phyloP scores from a whole-genome alignment of 2,329 filamentous ascomycete species.

The Thelonectria discophora region DNA sequence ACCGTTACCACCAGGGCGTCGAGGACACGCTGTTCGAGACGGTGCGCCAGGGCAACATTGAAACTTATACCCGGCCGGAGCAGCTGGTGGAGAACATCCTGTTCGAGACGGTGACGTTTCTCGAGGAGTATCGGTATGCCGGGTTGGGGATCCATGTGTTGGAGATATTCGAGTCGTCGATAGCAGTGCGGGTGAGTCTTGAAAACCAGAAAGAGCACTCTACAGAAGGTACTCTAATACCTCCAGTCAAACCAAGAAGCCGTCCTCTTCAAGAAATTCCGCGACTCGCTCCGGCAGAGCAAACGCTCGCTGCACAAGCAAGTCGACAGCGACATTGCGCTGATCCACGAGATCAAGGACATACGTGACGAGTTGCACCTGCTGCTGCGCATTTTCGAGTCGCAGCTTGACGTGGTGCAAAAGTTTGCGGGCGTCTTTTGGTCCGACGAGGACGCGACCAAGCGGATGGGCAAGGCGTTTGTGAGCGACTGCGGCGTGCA shows the following conservation, averaged over 20 bases:
- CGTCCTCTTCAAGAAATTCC: not conserved
- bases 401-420: slow-evolving; percentile 21
- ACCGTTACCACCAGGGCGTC: slow-evolving; percentile 14
- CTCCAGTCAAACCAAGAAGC: not conserved
- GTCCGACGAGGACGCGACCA: not conserved
- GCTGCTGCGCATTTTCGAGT: slow-evolving; percentile 22
- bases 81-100: slow-evolving; percentile 25
- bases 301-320: not conserved
- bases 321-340: slow-evolving; percentile 6
- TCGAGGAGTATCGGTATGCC: slow-evolving; percentile 26
- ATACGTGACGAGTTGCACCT: slow-evolving; percentile 29
- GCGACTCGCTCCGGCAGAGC: not conserved
- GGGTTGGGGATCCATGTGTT: slow-evolving; percentile 28
- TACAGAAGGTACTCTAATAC: not conserved
- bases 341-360: slow-evolving; percentile 23
- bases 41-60: slow-evolving; percentile 26
- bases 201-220: too few relatives aligned
- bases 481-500: slow-evolving; percentile 9
- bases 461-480: not conserved
- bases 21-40: slow-evolving; percentile 29
- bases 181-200: slow-evolving; percentile 17
- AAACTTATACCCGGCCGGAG: slow-evolving; percentile 8
- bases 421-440: slow-evolving; percentile 23
- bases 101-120: slow-evolving; percentile 19
- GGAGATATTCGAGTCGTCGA: slow-evolving; percentile 28